A percentile compares a stretch with the other conserved stretches of the same genome.
Conservation (phyloP, 2,329 filamentous ascomycete species). For the Tolypocladium capitatum region DNA sequence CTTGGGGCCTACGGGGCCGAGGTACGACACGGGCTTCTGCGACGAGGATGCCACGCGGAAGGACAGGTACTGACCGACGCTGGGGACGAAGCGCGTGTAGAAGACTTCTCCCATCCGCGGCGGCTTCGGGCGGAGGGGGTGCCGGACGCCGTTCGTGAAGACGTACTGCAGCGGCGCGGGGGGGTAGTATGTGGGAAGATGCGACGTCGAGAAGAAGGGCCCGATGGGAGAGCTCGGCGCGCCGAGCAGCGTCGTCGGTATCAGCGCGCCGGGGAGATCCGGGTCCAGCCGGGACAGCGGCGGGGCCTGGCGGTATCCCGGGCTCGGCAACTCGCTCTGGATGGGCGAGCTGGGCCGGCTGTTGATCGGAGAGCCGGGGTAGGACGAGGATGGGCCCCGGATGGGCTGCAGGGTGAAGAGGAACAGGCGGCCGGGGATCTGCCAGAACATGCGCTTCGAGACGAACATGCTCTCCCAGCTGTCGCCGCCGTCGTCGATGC, state of each 20-base stretch:
- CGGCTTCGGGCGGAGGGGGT: constrained; percentile 78
- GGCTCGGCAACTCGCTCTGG: constrained; percentile 13
- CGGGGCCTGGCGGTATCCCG: neutral
- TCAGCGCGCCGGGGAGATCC: constrained; percentile 26
- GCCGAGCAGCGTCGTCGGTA: constrained; percentile 14
- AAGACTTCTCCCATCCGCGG: constrained; percentile 83
- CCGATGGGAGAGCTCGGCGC: constrained; percentile 35
- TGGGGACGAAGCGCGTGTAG: constrained; percentile 78
- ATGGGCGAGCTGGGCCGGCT: constrained; percentile 42
- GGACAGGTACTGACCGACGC: constrained; percentile 69
- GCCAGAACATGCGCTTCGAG: constrained; percentile 75
- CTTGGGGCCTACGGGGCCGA: constrained; percentile 39
- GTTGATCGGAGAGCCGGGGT: constrained; percentile 35
- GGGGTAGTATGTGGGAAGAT: constrained; percentile 84
- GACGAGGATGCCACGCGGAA: constrained; percentile 73
- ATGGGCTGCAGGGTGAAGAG: constrained; percentile 68
- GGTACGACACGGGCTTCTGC: constrained; percentile 47
- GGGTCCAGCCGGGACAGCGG: constrained; percentile 10
- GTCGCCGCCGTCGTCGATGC: constrained; percentile 45
- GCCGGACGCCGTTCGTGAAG: constrained; percentile 64
- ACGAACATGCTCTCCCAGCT: constrained; percentile 76
- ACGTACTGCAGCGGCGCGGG: constrained; percentile 71
- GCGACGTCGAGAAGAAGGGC: constrained; percentile 69
- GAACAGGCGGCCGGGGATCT: constrained; percentile 74
- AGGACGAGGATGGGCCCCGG: constrained; percentile 18